Percentiles rank a stretch among this genome's conserved stretches.
These are phyloP conservation scores for Amanita polypyramis DNA, from an alignment of 768 basidiomycete species.

Conservation along the genomic window DNA sequence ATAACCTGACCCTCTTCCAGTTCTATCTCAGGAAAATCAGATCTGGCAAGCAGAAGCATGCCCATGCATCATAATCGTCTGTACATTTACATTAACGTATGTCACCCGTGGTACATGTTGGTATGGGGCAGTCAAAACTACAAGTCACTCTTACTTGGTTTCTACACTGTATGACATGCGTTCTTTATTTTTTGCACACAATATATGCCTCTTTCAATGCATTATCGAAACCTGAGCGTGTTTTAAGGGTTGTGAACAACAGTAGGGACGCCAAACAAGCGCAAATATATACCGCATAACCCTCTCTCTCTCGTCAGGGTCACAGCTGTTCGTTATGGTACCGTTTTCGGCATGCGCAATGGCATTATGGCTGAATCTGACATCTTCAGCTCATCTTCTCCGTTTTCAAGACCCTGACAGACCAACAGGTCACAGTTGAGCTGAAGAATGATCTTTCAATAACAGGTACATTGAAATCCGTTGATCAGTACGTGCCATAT, in stretches of 20 bases:
- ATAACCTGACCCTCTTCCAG: slow-evolving; percentile 25
- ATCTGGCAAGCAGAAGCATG: slow-evolving; percentile 93
- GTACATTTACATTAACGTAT: slow-evolving; percentile 1
- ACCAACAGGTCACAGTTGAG: slow-evolving; percentile 94
- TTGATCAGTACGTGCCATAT: slow-evolving; percentile 74
- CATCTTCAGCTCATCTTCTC: slow-evolving; percentile 77
- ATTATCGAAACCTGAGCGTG: not conserved
- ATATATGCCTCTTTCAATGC: slow-evolving; percentile 2
- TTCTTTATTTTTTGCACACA: not conserved
- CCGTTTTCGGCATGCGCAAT: not conserved
- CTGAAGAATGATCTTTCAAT: slow-evolving; percentile 98
- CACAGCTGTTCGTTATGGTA: slow-evolving; percentile 4
- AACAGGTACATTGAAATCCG: slow-evolving; percentile 90
- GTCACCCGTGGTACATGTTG: slow-evolving; percentile 8
- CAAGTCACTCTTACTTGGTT: slow-evolving; percentile 6
- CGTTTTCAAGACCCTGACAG: slow-evolving; percentile 98
- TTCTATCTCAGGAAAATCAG: slow-evolving; percentile 94
- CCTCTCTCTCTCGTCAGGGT: too few relatives aligned
- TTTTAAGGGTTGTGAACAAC: not conserved
- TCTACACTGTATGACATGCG: slow-evolving; percentile 3
- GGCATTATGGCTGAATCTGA: not conserved
- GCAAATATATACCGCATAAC: not conserved
- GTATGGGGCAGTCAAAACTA: slow-evolving; percentile 12
- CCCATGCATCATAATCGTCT: slow-evolving; percentile 41
- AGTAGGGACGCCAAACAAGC: not conserved